phyloP scores from a whole-genome alignment of 768 basidiomycete genomes.

The Hydnomerulius pinastri region DNA sequence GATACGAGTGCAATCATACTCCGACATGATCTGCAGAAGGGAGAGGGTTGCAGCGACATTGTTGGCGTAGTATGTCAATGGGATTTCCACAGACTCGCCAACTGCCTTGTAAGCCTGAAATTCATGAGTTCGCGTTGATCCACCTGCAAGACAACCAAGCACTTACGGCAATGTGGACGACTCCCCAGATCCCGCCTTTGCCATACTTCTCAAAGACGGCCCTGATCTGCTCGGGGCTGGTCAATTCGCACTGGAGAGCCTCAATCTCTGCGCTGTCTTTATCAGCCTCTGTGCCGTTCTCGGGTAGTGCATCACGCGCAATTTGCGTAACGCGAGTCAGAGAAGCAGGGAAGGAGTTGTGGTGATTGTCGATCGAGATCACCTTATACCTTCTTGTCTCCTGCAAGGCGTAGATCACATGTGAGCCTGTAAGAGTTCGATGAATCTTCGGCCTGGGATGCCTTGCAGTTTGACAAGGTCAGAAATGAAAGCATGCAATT shows the following conservation, averaged over 20 bases:
- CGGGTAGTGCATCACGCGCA: constrained; percentile 71
- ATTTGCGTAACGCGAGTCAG: constrained; percentile 78
- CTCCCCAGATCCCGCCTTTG: constrained; percentile 93
- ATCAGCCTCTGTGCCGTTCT: constrained; percentile 65
- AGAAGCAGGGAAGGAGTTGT: constrained; percentile 83
- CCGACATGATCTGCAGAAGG: constrained; percentile 84
- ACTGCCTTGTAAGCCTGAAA: constrained; percentile 94
- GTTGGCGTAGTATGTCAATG: constrained; percentile 90
- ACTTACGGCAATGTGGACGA: constrained; percentile 91
- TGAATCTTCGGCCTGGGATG: constrained; percentile 12
- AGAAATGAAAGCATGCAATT: constrained; percentile 16
- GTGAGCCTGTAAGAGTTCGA: constrained; percentile 64
- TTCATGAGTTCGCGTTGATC: not conserved
- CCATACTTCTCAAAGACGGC: constrained; percentile 82
- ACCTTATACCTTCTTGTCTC: constrained; percentile 89
- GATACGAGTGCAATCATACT: constrained; percentile 79
- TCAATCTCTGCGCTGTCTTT: constrained; percentile 75
- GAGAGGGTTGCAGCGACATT: constrained; percentile 89
- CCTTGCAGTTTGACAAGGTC: not conserved
- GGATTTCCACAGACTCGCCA: constrained; percentile 93
- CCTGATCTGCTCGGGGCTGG: constrained; percentile 67
- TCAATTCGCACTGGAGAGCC: constrained; percentile 70
- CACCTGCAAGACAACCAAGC: not conserved
- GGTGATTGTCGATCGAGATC: constrained; percentile 92
- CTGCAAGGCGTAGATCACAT: constrained; percentile 86